Percentiles rank a stretch among this genome's conserved stretches.
These are phyloP conservation scores for Anthracocystis setariae DNA, from an alignment of 1,284 basidiomycete species.

Conservation along the genomic window DNA sequence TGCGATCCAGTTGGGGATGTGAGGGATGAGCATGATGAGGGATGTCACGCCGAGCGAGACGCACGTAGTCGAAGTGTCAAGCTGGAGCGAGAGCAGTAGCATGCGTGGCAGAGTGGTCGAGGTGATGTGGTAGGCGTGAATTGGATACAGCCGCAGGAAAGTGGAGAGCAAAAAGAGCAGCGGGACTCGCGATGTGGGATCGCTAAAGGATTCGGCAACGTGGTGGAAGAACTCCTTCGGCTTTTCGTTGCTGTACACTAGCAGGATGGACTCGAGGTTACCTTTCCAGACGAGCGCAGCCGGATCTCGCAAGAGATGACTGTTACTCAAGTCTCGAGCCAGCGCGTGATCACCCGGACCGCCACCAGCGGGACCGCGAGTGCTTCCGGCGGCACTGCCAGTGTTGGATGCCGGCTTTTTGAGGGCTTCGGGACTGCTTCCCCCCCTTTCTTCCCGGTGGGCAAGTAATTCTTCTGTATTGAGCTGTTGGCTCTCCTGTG, in stretches of 20 bases:
- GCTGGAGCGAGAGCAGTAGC: constrained; percentile 54
- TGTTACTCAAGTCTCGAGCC: constrained; percentile 16
- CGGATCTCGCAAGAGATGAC: constrained; percentile 22
- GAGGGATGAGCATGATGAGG: constrained; percentile 64
- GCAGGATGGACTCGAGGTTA: constrained; percentile 57
- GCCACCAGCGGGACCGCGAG: constrained; percentile 2
- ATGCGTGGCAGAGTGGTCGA: constrained; percentile 53
- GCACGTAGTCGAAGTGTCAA: constrained; percentile 57
- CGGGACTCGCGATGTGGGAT: constrained; percentile 45
- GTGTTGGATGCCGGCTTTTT: constrained; percentile 8
- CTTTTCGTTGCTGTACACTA: constrained; percentile 53
- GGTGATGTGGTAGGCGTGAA: constrained; percentile 63
- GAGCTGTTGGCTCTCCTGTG: constrained; percentile 34
- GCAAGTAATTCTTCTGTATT: constrained; percentile 10
- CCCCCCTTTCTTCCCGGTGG: constrained; percentile 17
- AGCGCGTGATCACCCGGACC: constrained; percentile 14
- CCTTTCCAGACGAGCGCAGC: constrained; percentile 51
- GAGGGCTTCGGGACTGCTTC: constrained; percentile 17
- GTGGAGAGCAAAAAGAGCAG: constrained; percentile 60
- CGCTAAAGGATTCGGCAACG: constrained; percentile 51
- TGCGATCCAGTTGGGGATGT: constrained; percentile 63
- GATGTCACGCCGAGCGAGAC: constrained; percentile 58
- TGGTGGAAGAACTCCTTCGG: constrained; percentile 65
- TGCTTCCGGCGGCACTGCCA: constrained; percentile 8
- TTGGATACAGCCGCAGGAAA: constrained; percentile 60